Evolutionary conservation across 1,284 basidiomycete species (phyloP), one percentile per base, ranked within the genome.

Genomic region (Cutaneotrichosporon mucoides): DNA sequence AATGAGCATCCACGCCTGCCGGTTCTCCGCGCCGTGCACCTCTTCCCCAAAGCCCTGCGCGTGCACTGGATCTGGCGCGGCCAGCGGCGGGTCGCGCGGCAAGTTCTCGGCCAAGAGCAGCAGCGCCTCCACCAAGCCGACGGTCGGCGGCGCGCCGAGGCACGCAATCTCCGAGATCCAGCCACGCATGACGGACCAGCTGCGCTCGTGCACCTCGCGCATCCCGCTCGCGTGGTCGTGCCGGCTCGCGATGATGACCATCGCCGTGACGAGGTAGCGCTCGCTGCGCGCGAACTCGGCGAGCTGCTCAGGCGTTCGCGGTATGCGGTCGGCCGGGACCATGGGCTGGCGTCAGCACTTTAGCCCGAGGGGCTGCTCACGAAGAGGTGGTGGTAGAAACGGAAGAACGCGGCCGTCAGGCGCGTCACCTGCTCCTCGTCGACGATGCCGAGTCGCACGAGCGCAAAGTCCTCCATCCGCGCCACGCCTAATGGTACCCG

Each of bases 231-330:
- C 50, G 1, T 63, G 56, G 48, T 78, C 71, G 53, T 76, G 69
- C 10, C 77, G 68, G 56, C 73, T 76, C 1, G 78, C 75, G 37
- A 81, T 79, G 54, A 80, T 76, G 56, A 80, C 71, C 56, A 79
- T 74, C 4, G 77, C 74, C 2, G 78, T 73, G 11, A 78, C 63
- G 9, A 81, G 69, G 46, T 79, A 77, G 5, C 73, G 69, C 61
- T 81, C 80, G 37, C 75, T 74, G 13, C 60, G 55, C 1, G 76
- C 76, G 59, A 80, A 80, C 4, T 64, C 57, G 1, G 74, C 73
- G 5, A 80, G 70, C 34, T 76, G 68, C 4, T 71, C 74, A 3
- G 66, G 62, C 0, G 69, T 73, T n/a, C 66, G 65, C 0, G 80
- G 80, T 6, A 80, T 78, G 9, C 72, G 68, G 5, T 68, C 61